Evolutionary conservation across 345 rosid species (phyloP).

Genomic region (Salix suchowensis): DNA sequence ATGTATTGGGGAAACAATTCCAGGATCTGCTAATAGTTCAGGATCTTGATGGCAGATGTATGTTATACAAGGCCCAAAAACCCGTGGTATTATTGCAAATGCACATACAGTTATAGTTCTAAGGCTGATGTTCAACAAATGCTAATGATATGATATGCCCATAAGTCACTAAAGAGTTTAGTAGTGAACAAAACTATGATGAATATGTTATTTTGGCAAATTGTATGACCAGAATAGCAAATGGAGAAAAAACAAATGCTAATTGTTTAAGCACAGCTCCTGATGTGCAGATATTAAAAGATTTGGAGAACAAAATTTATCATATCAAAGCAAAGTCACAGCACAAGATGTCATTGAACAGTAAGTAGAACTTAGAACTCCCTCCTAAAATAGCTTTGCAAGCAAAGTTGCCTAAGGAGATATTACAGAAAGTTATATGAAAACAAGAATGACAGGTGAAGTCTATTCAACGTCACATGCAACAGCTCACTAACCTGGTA

Average conservation of each 20-base stretch:
- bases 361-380: not conserved
- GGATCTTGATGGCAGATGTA: not conserved
- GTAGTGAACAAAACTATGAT: not conserved
- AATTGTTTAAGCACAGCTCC: not conserved
- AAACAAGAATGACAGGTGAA: not conserved
- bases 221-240: not conserved
- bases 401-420: not conserved
- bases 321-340: too few species aligned
- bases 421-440: not conserved
- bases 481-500: constrained; percentile 47
- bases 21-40: not conserved
- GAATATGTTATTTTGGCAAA: not conserved
- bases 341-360: too few species aligned
- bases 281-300: too few species aligned
- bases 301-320: not conserved
- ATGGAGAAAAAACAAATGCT: not conserved
- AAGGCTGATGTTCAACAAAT: not conserved
- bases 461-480: constrained; percentile 6
- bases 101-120: not conserved
- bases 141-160: not conserved
- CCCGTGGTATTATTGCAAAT: not conserved
- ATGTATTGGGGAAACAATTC: not conserved
- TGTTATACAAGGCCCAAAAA: not conserved
- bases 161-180: not conserved
- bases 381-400: not conserved